A percentile compares a stretch with the other conserved stretches of the same genome.
Evolutionary conservation across 768 basidiomycete species (phyloP).

Genomic region (Podaxis pistillaris): DNA sequence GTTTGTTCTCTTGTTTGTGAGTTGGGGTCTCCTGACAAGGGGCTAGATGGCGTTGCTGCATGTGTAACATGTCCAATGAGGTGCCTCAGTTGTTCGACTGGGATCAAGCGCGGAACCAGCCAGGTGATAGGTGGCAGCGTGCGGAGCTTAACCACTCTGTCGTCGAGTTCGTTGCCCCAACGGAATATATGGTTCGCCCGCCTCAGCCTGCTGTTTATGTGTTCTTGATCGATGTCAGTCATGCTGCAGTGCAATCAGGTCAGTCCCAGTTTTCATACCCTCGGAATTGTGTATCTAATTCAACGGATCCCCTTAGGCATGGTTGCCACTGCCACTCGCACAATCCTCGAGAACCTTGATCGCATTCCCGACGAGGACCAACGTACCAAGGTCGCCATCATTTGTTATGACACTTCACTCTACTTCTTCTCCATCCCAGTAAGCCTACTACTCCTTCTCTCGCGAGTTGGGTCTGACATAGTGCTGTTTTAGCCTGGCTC

Average conservation of each 20-base stretch:
- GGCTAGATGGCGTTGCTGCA: constrained; percentile 92
- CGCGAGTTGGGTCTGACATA: neutral
- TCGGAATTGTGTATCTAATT: neutral
- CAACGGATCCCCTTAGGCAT: constrained; percentile 56
- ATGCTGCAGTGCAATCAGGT: constrained; percentile 89
- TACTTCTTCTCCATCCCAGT: constrained; percentile 97
- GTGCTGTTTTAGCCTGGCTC: constrained; percentile 50
- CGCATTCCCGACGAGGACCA: constrained; percentile 94
- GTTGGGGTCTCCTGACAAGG: neutral
- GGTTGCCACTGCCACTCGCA: constrained; percentile 97
- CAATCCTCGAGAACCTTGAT: constrained; percentile 93
- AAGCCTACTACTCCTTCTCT: constrained; percentile 26
- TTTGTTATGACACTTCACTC: constrained; percentile 88
- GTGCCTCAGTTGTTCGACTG: constrained; percentile 98
- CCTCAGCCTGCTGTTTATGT: constrained; percentile 97
- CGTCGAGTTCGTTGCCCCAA: constrained; percentile 97
- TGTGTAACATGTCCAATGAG: constrained; percentile 98
- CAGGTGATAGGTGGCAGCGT: constrained; percentile 92
- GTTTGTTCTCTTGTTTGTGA: neutral
- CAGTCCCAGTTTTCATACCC: constrained; percentile 18
- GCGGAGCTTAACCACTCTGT: constrained; percentile 90
- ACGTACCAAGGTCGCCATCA: constrained; percentile 88
- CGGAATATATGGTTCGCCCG: constrained; percentile 99
- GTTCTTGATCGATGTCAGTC: constrained; percentile 96
- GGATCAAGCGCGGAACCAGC: constrained; percentile 92